These are phyloP conservation scores for Kwoniella shivajii DNA, from an alignment of 1,284 basidiomycete species.

Conservation along the genomic window DNA sequence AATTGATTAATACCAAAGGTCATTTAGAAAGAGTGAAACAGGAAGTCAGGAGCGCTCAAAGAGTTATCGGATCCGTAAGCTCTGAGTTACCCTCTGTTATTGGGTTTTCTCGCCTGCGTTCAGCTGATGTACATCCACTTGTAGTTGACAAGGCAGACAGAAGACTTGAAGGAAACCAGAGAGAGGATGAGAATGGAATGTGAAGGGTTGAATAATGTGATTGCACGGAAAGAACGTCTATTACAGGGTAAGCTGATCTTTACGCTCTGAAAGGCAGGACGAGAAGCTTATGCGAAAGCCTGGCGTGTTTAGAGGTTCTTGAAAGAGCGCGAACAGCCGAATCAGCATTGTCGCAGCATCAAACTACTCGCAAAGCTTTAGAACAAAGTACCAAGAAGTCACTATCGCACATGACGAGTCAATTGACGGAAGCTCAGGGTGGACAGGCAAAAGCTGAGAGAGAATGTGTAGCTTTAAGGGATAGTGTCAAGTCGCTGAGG, in stretches of 20 bases:
- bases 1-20: slow-evolving; percentile 35
- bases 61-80: slow-evolving; percentile 43
- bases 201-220: slow-evolving; percentile 49
- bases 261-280: too few species aligned
- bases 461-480: slow-evolving; percentile 42
- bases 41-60: slow-evolving; percentile 39
- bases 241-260: slow-evolving; percentile 36
- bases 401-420: slow-evolving; percentile 38
- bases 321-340: slow-evolving; percentile 50
- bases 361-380: slow-evolving; percentile 40
- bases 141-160: slow-evolving; percentile 50
- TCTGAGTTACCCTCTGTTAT: background rate
- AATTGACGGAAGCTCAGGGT: slow-evolving; percentile 37
- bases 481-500: slow-evolving; percentile 42
- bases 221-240: slow-evolving; percentile 48
- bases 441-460: slow-evolving; percentile 41
- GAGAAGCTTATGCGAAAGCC: background rate
- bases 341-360: slow-evolving; percentile 31
- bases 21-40: slow-evolving; percentile 45
- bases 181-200: slow-evolving; percentile 50
- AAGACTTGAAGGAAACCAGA: slow-evolving; percentile 51
- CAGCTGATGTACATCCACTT: background rate
- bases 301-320: slow-evolving; percentile 39
- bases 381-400: slow-evolving; percentile 44
- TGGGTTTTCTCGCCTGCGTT: background rate